Evolutionary conservation across 139 green algal genomes (phyloP), one percentile per base, ranked within the genome.

Genomic region (Mychonastes homosphaera): DNA sequence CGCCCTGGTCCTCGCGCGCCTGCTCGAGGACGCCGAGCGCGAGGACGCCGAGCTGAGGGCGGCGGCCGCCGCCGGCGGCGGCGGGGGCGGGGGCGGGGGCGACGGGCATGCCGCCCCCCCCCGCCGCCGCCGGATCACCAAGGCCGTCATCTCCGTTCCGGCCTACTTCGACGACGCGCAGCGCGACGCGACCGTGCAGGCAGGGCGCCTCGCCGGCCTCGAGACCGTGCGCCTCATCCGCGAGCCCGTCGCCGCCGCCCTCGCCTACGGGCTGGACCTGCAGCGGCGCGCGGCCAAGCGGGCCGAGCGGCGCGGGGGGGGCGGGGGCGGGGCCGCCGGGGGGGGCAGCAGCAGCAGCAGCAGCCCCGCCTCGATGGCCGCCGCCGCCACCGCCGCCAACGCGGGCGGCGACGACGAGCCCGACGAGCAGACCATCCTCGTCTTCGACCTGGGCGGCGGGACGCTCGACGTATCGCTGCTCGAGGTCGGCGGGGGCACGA

Each of bases 391-490:
- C n/a, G n/a, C n/a, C n/a, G n/a, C n/a, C n/a, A n/a, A n/a, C n/a
- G n/a, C n/a, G n/a, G n/a, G n/a, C n/a, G n/a, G n/a, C n/a, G n/a
- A n/a, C n/a, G n/a, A n/a, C n/a, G n/a, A n/a, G n/a, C n/a, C n/a
- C n/a, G n/a, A n/a, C n/a, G n/a, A n/a, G n/a, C n/a, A n/a, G n/a
- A 55, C 63, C 19, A 77, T 96, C 51, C 73, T 95, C 29, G 87
- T 95, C 51, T 86, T 95, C 57, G 88, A 96, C 66, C 69, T 96
- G 27, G 88, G 88, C 1, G 88, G 88, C 7, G 88, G 88, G 50
- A 96, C 88, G 6, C 91, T 84, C 66, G 88, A 96, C 47, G 76
- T 96, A 2, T 78, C 53, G 34, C 60, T 95, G n/a, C 69, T 95
- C 51, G 87, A 95, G 54, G 76, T 88, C 13, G 87, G 87, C 28